Conservation (phyloP, 2,329 filamentous ascomycete species). For the Colletotrichum tamarilloi region DNA sequence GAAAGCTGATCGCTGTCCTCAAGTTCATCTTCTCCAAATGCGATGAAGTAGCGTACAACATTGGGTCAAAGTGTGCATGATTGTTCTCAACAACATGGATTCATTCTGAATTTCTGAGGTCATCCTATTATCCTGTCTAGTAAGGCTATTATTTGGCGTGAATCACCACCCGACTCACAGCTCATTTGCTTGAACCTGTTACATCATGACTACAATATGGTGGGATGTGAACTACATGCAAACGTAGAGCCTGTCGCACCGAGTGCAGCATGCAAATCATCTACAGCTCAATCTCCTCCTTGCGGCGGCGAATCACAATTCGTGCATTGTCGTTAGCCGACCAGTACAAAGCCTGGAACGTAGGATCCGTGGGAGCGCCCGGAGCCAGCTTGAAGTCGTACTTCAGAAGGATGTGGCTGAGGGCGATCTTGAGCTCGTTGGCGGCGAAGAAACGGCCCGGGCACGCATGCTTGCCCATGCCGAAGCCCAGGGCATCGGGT, state of each 20-base stretch:
- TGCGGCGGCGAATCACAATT: neutral
- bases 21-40: neutral
- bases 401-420: conserved; percentile 43
- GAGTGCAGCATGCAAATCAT: neutral
- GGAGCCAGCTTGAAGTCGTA: conserved; percentile 39
- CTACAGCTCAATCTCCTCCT: neutral
- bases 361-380: neutral
- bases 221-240: neutral
- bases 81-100: neutral
- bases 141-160: neutral
- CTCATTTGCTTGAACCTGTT: neutral
- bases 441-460: conserved; percentile 46
- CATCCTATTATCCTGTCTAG: neutral
- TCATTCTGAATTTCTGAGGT: neutral
- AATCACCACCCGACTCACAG: neutral
- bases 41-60: neutral
- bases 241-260: neutral
- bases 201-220: neutral
- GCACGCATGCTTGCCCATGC: conserved; percentile 46
- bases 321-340: neutral
- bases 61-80: neutral
- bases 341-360: neutral
- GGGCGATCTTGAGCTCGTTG: conserved; percentile 47
- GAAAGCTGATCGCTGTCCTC: neutral
- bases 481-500: conserved; percentile 44